These are phyloP conservation scores for Teunomyces panamensis DNA, from an alignment of 805 yeast species.

Conservation along the genomic window DNA sequence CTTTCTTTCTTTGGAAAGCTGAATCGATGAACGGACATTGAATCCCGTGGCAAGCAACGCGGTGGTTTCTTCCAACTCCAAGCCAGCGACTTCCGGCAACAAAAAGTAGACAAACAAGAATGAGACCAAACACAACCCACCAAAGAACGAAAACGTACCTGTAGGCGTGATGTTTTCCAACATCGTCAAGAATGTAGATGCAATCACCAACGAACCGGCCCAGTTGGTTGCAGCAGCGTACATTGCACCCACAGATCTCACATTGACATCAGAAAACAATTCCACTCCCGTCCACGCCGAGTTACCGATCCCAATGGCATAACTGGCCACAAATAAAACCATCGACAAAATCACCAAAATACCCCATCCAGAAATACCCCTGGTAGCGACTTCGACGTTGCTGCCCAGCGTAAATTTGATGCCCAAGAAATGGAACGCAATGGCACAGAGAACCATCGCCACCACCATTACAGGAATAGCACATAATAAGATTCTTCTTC, in stretches of 20 bases:
- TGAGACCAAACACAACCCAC: conserved; percentile 72
- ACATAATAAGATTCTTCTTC: conserved; percentile 73
- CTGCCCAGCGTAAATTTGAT: conserved; percentile 53
- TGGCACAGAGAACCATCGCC: conserved; percentile 75
- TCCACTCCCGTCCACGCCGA: conserved; percentile 99
- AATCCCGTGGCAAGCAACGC: conserved; percentile 79
- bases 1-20: conserved; percentile 36
- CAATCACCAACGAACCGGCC: conserved; percentile 90
- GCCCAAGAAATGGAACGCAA: conserved; percentile 86
- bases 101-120: conserved; percentile 74
- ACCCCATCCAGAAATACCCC: conserved; percentile 79
- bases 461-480: conserved; percentile 86
- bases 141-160: conserved; percentile 90
- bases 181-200: conserved; percentile 93
- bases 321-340: conserved; percentile 84
- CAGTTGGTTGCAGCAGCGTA: conserved; percentile 91
- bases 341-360: conserved; percentile 79
- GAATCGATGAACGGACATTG: conserved; percentile 59
- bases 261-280: conserved; percentile 82
- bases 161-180: conserved; percentile 89
- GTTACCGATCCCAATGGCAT: conserved; percentile 94
- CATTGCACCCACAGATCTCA: conserved; percentile 89
- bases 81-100: conserved; percentile 88
- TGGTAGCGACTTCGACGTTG: conserved; percentile 29
- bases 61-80: conserved; percentile 90